These are phyloP conservation scores for Mycena chlorophos DNA, from an alignment of 768 basidiomycete genomes.

Conservation along the genomic window DNA sequence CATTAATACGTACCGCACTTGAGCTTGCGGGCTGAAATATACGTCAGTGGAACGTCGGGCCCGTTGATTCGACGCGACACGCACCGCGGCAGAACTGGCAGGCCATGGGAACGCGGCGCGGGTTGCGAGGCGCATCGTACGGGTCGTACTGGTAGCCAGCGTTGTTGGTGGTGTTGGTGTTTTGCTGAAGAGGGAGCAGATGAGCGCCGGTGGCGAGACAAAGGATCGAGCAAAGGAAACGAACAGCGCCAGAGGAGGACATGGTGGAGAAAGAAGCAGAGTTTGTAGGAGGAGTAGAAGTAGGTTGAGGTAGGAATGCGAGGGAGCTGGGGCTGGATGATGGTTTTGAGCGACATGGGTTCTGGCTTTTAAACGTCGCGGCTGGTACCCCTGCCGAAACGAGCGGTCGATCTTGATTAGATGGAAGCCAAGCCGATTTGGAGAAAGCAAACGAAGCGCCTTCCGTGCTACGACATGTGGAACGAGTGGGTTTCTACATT, in stretches of 20 bases:
- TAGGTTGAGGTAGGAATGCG: too few relatives aligned
- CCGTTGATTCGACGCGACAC: constrained; percentile 10
- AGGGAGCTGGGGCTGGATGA: too few relatives aligned
- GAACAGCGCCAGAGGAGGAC: constrained; percentile 1
- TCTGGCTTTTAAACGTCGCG: too few relatives aligned
- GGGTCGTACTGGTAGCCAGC: constrained; percentile 15
- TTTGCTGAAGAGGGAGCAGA: background rate
- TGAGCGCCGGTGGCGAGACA: background rate
- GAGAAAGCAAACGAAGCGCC: too few relatives aligned
- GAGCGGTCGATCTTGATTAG: too few relatives aligned
- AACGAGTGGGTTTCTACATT: too few relatives aligned
- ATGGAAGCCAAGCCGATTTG: too few relatives aligned
- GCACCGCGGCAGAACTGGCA: constrained; percentile 73
- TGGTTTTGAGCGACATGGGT: too few relatives aligned
- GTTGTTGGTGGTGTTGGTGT: constrained; percentile 5
- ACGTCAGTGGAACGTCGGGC: constrained; percentile 2
- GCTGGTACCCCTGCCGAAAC: too few relatives aligned
- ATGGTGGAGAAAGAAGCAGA: too few relatives aligned
- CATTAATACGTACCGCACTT: constrained; percentile 49
- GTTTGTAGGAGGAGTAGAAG: too few relatives aligned
- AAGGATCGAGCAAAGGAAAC: constrained; percentile 1
- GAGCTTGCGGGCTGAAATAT: constrained; percentile 59
- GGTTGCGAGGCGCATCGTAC: constrained; percentile 21
- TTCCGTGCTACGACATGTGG: too few relatives aligned
- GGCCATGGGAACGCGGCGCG: constrained; percentile 64